phyloP scores from a whole-genome alignment of 768 basidiomycete species.

The Krasilnikovozyma curviuscula region DNA sequence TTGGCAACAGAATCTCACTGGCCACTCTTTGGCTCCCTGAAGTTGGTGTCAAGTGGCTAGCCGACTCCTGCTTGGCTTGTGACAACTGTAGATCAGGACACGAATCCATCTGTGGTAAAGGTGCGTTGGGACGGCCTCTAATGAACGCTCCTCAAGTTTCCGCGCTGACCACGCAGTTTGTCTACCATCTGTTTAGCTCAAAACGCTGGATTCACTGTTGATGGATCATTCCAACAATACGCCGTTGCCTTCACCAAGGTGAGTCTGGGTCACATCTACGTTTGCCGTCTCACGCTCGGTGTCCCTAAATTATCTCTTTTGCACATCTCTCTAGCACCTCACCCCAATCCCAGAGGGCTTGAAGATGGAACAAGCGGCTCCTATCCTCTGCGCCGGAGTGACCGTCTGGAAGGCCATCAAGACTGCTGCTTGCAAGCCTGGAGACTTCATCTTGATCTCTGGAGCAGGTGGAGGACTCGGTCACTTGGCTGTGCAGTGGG shows the following conservation, averaged over 20 bases:
- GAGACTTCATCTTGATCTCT: constrained; percentile 32
- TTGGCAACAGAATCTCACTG: background rate
- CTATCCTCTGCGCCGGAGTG: constrained; percentile 52
- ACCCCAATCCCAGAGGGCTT: constrained; percentile 56
- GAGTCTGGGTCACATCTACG: too few relatives aligned
- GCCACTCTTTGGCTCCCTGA: background rate
- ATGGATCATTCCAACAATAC: constrained; percentile 50
- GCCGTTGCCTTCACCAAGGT: constrained; percentile 14
- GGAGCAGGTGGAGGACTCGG: constrained; percentile 44
- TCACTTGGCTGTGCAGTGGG: constrained; percentile 66
- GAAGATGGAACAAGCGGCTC: constrained; percentile 38
- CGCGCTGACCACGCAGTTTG: background rate
- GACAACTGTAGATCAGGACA: constrained; percentile 56
- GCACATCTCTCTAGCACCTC: constrained; percentile 40
- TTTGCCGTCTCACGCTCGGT: constrained; percentile 24
- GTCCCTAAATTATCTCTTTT: background rate
- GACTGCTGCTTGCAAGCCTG: constrained; percentile 41
- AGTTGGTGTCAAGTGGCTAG: constrained; percentile 29
- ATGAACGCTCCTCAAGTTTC: too few relatives aligned
- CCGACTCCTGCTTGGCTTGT: constrained; percentile 45
- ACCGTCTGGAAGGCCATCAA: constrained; percentile 78
- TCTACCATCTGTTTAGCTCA: constrained; percentile 24
- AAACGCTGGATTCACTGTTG: constrained; percentile 49
- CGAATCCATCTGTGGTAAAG: constrained; percentile 26
- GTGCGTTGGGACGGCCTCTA: background rate